A percentile compares a stretch with the other conserved stretches of the same genome.
Evolutionary conservation across 345 rosid genomes (phyloP).

Genomic region (Eucalyptus dawsonii): DNA sequence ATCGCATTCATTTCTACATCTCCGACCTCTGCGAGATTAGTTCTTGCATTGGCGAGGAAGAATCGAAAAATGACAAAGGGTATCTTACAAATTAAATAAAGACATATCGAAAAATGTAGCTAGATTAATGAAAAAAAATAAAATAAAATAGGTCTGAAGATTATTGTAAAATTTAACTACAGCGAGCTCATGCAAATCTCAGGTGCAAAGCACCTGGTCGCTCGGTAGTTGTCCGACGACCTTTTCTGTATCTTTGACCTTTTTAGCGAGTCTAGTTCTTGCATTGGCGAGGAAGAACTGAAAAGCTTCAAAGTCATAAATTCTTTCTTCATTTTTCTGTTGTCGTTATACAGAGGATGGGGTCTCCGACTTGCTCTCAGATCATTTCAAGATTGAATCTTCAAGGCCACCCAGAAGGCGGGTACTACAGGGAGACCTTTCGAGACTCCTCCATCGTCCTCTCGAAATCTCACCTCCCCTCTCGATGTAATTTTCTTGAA

Average conservation of each 20-base stretch:
- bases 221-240: neutral
- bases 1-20: no score
- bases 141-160: neutral
- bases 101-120: neutral
- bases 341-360: neutral
- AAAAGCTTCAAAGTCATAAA: neutral
- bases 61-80: neutral
- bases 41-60: neutral
- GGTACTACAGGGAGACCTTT: conserved; percentile 52
- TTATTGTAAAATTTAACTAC: neutral
- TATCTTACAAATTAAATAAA: neutral
- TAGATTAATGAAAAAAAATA: neutral
- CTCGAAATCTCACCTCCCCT: conserved; percentile 64
- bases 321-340: neutral
- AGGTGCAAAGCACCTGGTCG: neutral
- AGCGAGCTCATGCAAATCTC: no score
- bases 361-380: neutral
- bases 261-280: neutral
- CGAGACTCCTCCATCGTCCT: conserved; percentile 54
- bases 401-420: conserved; percentile 61
- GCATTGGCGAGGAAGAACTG: neutral
- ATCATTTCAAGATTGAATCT: conserved; percentile 42
- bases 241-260: neutral
- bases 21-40: neutral
- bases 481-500: conserved; percentile 24